A percentile compares a stretch with the other conserved stretches of the same genome.
phyloP scores from a whole-genome alignment of 371 early-diverging fungal genomes.

The Mucor indicus region DNA sequence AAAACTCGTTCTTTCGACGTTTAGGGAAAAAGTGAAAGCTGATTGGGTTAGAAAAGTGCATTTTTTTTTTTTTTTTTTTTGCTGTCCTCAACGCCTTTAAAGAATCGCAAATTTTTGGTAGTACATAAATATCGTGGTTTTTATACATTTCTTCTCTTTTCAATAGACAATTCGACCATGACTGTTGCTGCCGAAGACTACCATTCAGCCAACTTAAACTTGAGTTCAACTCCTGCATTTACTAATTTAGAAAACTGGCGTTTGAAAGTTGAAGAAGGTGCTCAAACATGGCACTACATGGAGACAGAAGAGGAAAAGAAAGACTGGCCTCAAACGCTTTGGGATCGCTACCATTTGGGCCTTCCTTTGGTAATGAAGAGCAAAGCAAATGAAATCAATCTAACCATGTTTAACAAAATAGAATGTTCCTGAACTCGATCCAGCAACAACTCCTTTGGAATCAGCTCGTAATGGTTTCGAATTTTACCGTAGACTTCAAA shows the following conservation, averaged over 20 bases:
- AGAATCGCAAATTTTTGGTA: too few relatives aligned
- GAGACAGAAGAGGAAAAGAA: slow-evolving; percentile 60
- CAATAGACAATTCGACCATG: too few relatives aligned
- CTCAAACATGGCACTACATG: slow-evolving; percentile 92
- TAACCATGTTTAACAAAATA: slow-evolving; percentile 14
- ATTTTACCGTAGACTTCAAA: slow-evolving; percentile 85
- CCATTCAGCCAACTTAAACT: slow-evolving; percentile 34
- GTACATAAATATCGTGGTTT: too few relatives aligned
- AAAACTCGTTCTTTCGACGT: too few relatives aligned
- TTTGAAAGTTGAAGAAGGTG: slow-evolving; percentile 75
- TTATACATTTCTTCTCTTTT: too few relatives aligned
- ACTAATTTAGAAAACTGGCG: slow-evolving; percentile 82
- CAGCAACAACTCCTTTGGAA: slow-evolving; percentile 66
- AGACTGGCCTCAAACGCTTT: slow-evolving; percentile 72
- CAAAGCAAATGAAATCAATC: background rate
- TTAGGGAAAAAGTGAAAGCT: too few relatives aligned
- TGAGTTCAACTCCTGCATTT: slow-evolving; percentile 34
- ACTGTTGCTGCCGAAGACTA: slow-evolving; percentile 10
- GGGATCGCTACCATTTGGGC: slow-evolving; percentile 92
- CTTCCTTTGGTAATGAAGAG: slow-evolving; percentile 53
- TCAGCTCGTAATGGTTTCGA: slow-evolving; percentile 86
- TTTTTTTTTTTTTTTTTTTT: too few relatives aligned
- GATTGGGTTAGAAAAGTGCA: too few relatives aligned
- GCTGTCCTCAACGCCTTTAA: too few relatives aligned
- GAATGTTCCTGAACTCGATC: slow-evolving; percentile 51